Conservation (phyloP, 139 green algal species). For the Micractinium sp. region DNA sequence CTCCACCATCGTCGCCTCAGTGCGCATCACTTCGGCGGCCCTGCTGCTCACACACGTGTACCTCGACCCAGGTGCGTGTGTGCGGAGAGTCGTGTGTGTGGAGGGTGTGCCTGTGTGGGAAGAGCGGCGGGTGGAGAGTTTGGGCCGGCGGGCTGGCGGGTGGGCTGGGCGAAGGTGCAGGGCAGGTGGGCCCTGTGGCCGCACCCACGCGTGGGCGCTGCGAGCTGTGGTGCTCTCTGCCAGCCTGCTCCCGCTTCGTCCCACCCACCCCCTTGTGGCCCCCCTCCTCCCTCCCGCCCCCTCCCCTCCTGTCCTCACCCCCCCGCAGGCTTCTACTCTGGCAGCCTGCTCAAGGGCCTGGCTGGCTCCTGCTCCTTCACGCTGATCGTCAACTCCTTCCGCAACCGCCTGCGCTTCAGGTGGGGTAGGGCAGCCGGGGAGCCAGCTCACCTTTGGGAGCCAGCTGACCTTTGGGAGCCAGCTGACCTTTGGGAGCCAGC, state of each 20-base stretch:
- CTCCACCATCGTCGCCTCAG: not conserved
- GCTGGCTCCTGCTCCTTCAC: slow-evolving; percentile 6
- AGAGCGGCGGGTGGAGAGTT: not conserved
- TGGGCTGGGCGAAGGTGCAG: not conserved
- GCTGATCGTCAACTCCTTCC: not conserved
- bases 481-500: no score
- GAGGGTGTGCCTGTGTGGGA: not conserved
- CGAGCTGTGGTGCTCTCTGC: not conserved
- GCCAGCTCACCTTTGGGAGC: no score
- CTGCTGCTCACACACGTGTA: slow-evolving; percentile 20
- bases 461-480: no score
- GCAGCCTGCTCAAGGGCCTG: slow-evolving; percentile 17
- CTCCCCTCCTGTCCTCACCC: not conserved
- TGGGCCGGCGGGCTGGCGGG: no score
- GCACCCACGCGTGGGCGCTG: no score
- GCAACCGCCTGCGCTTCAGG: slow-evolving; percentile 35
- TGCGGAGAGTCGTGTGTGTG: not conserved
- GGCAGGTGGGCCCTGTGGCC: no score
- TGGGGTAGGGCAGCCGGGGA: no score
- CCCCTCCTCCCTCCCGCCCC: not conserved
- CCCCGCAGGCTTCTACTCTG: slow-evolving; percentile 16
- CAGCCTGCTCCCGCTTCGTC: not conserved
- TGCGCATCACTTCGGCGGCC: slow-evolving; percentile 1
- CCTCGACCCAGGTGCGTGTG: not conserved
- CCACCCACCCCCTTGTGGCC: not conserved